Conservation (phyloP, 2,329 filamentous ascomycete species). For the Monilinia fructicola region DNA sequence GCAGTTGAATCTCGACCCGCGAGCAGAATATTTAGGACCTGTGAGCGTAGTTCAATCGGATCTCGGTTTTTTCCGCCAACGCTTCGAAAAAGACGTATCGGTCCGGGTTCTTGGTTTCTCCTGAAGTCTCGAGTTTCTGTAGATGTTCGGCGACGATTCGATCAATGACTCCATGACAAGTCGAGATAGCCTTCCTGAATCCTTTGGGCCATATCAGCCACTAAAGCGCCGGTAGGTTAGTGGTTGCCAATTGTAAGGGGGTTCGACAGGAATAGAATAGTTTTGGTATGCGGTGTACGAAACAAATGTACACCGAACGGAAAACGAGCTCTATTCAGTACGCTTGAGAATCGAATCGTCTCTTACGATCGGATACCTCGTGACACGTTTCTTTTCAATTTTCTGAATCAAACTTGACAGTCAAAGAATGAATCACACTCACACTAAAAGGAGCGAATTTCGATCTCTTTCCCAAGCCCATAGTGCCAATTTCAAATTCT, state of each 20-base stretch:
- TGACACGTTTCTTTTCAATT: too few relatives aligned
- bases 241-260: conserved; percentile 7
- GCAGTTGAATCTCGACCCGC: conserved; percentile 61
- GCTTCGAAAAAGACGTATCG: conserved; percentile 56
- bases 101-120: conserved; percentile 30
- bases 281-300: not conserved
- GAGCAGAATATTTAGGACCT: conserved; percentile 54
- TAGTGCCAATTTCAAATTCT: conserved; percentile 50
- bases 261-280: not conserved
- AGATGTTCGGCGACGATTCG: conserved; percentile 46
- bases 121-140: conserved; percentile 33
- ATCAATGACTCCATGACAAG: conserved; percentile 48
- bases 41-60: conserved; percentile 49
- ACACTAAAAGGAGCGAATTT: conserved; percentile 12
- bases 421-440: not conserved
- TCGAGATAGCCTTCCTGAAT: conserved; percentile 33
- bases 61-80: conserved; percentile 50
- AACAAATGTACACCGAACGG: too few relatives aligned
- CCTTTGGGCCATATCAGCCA: conserved; percentile 40
- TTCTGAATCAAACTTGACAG: too few relatives aligned
- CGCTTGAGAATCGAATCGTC: too few relatives aligned
- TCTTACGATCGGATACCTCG: too few relatives aligned
- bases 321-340: too few relatives aligned
- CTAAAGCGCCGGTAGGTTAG: conserved; percentile 29
- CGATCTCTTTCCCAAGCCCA: conserved; percentile 26